Base-by-base conservation (phyloP, 306 rosid species). In the Prunus mongolica region DNA sequence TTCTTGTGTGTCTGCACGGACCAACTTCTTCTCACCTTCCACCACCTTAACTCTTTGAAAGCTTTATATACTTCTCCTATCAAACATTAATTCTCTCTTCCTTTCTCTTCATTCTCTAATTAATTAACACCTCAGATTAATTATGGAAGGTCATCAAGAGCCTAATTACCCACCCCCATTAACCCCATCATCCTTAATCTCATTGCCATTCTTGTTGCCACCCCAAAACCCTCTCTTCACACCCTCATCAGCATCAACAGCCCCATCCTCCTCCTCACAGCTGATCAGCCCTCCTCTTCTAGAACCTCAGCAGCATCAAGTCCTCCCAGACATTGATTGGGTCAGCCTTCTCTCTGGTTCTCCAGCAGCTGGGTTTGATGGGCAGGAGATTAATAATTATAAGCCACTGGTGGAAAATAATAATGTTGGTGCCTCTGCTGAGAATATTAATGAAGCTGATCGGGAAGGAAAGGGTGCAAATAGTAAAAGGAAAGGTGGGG, bases 1-100 rank as follows among this genome's bases (percentile, higher is more conserved):
- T 24, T 24, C 45, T 16, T 63, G 68, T 78, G 74, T 73, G 83
- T 84, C 81, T 68, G 84, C 44, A 38, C 44, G 44, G 44, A 75
- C 91, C 88, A 87, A 87, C 91, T 69, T 86, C 86, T 88, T 85
- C 88, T 84, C 83, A 90, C 91, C 84, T 82, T 84, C 83, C 86
- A 82, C 88, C 83, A 71, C 80, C 81, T 77, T 76, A 65, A 18
- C 76, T 32, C 57, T 73, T 60, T 74, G 62, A 38, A 38, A 38
- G 44, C 44, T 38, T 38, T 82, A 84, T 87, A 24, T 24, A 82
- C 83, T 67, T 56, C 75, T 67, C 64, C 28, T 28, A 63, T 46
- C 20, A 74, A 71, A 71, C 88, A 79, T 38, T 38, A 38, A 38
- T 75, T 79, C 74, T 49, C 84, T 81, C 87, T 87, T 81, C 77